phyloP scores from a whole-genome alignment of 83 land plant genomes.

The Thuja plicata region DNA sequence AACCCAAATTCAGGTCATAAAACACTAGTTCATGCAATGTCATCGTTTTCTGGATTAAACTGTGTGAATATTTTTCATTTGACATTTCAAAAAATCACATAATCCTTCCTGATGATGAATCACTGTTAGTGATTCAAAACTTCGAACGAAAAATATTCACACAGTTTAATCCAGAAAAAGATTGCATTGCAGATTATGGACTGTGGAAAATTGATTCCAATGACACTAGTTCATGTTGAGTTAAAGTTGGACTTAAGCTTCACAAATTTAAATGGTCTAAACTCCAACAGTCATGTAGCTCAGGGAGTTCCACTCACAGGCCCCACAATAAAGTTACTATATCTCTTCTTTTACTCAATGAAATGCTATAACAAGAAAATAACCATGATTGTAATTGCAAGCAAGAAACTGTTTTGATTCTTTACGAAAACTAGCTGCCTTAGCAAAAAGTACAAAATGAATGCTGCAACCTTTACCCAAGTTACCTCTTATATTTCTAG shows the following conservation, averaged over 20 bases:
- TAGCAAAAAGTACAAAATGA: neutral
- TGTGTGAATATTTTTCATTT: no score
- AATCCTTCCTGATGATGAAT: no score
- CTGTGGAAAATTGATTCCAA: no score
- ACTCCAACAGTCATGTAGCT: neutral
- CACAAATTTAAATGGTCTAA: neutral
- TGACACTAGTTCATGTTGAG: no score
- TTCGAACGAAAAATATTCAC: no score
- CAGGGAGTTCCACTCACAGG: neutral
- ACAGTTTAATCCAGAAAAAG: no score
- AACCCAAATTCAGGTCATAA: neutral
- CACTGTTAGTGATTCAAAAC: no score
- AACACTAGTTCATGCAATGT: no score
- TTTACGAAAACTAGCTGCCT: neutral
- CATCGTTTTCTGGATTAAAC: no score
- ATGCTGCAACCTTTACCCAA: neutral
- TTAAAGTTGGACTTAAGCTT: no score
- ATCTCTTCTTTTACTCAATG: neutral
- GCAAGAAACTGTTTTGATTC: neutral
- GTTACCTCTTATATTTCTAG: neutral
- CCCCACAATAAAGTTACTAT: neutral
- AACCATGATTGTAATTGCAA: neutral
- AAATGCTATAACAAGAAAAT: neutral
- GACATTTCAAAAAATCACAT: no score
- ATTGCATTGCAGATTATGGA: no score